phyloP scores from a whole-genome alignment of 2,329 filamentous ascomycete genomes.

The Trichoderma brevicompactum region DNA sequence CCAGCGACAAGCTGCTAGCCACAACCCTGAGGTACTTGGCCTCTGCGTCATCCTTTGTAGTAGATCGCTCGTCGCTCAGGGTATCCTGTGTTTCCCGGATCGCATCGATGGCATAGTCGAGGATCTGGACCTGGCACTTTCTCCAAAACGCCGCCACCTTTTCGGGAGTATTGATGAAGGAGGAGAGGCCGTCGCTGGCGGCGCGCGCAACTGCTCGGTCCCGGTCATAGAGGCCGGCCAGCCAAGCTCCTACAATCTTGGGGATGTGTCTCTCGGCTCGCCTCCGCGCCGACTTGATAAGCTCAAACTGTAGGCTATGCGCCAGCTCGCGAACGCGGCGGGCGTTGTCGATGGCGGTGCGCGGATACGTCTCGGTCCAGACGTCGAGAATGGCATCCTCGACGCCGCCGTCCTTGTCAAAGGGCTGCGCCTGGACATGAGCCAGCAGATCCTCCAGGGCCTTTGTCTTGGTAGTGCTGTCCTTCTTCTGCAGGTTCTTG shows the following conservation, averaged over 20 bases:
- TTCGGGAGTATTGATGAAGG: conserved; percentile 77
- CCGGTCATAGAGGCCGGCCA: conserved; percentile 84
- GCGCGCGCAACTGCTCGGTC: conserved; percentile 76
- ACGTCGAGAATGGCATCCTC: conserved; percentile 85
- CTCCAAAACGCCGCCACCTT: conserved; percentile 79
- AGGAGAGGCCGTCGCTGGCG: conserved; percentile 75
- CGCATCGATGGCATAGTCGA: conserved; percentile 81
- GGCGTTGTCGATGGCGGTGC: conserved; percentile 86
- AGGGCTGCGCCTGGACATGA: conserved; percentile 61
- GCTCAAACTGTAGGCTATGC: conserved; percentile 70
- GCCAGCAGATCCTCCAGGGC: conserved; percentile 82
- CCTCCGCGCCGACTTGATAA: conserved; percentile 71
- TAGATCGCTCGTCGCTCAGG: conserved; percentile 85
- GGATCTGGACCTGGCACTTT: conserved; percentile 77
- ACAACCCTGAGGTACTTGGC: conserved; percentile 82
- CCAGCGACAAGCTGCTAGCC: conserved; percentile 58
- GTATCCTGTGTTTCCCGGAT: conserved; percentile 80
- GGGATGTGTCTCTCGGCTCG: conserved; percentile 81
- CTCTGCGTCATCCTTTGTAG: conserved; percentile 81
- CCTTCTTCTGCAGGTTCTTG: conserved; percentile 91
- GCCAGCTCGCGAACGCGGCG: conserved; percentile 86
- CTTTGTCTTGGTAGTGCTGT: conserved; percentile 88
- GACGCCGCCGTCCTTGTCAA: conserved; percentile 61
- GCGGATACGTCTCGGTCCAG: conserved; percentile 88
- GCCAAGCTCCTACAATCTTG: conserved; percentile 83